Evolutionary conservation across 2,329 filamentous ascomycete genomes (phyloP).

Genomic region (Aschersonia sp.): DNA sequence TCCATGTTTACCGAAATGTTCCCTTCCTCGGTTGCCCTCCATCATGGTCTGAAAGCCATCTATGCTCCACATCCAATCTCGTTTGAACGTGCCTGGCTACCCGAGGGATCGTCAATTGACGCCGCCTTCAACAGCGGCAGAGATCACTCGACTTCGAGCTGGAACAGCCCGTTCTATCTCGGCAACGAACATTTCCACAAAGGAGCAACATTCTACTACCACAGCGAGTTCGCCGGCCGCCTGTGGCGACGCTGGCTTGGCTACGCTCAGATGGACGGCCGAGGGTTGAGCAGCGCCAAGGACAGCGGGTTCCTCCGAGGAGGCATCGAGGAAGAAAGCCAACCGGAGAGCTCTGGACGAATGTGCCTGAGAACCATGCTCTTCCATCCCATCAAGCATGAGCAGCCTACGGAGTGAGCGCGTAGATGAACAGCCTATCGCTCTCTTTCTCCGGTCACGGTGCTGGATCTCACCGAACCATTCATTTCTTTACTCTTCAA

Average conservation of each 20-base stretch:
- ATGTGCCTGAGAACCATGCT: slow-evolving; percentile 72
- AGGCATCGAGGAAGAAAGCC: slow-evolving; percentile 35
- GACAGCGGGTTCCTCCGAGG: slow-evolving; percentile 32
- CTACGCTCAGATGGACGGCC: slow-evolving; percentile 37
- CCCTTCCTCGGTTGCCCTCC: slow-evolving; percentile 53
- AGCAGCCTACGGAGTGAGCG: slow-evolving; percentile 23
- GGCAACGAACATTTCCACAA: slow-evolving; percentile 71
- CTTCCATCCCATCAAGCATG: slow-evolving; percentile 67
- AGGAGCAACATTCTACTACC: slow-evolving; percentile 76
- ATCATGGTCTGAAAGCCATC: slow-evolving; percentile 66
- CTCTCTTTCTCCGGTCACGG: not conserved
- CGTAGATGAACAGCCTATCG: not conserved
- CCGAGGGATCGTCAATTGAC: slow-evolving; percentile 47
- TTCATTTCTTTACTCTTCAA: not conserved
- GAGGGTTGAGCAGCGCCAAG: slow-evolving; percentile 33
- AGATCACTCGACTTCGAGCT: slow-evolving; percentile 50
- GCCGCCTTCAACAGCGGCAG: slow-evolving; percentile 65
- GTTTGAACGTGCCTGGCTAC: slow-evolving; percentile 61
- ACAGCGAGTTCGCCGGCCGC: slow-evolving; percentile 61
- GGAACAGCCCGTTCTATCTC: slow-evolving; percentile 51
- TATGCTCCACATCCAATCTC: slow-evolving; percentile 74
- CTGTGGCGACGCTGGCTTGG: slow-evolving; percentile 69
- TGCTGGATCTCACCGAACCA: not conserved
- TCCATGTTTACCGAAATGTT: slow-evolving; percentile 75
- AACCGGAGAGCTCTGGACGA: slow-evolving; percentile 36